Evolutionary conservation across 495 filamentous ascomycete genomes (phyloP), one percentile per base, ranked within the genome.

Genomic region (Hypoxylon intermedium): DNA sequence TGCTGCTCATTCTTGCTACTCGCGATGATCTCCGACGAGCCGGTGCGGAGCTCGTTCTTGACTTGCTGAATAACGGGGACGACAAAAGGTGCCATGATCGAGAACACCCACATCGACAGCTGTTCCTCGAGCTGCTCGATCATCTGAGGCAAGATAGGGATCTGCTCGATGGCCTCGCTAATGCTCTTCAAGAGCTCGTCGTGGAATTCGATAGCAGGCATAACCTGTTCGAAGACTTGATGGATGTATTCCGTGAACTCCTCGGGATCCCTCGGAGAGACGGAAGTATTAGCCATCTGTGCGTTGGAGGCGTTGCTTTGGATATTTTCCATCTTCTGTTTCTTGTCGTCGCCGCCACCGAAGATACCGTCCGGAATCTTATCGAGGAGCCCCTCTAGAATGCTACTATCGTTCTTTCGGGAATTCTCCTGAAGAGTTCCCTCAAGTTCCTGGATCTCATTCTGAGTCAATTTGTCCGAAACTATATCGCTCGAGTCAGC

Each of bases 201-300:
- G 67, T 96, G 92, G 80, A 89, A 95, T 73, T 94, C 83, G 38
- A 96, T 83, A 45, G 89, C 85, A 3, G 92, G 92, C 73, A 91
- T 91, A 48, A 96, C 87, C 71, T 93, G 85, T 62, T 81, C 78
- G 53, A 85, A 84, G 19, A 89, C 74, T 60, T 91, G 77, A 46
- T 85, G 69, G 63, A 92, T 72, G 56, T 92, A 85, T 9, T 53
- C 63, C 7, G 89, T 87, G 74, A 87, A 92, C 61, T 88, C 87
- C 70, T 93, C 90, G 5, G 90, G 88, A 36, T 91, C 79, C 12
- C 84, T 83, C 3, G 91, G 90, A 18, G 82, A 87, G 53, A 93
- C 82, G 30, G 75, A 76, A 58, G 83, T 80, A 43, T 85, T 82
- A 53, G 84, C 76, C 77, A 91, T 84, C 65, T 89, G 83, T 19